These are phyloP conservation scores for Xylaria hypoxylon DNA, from an alignment of 2,329 filamentous ascomycete genomes.

Conservation along the genomic window DNA sequence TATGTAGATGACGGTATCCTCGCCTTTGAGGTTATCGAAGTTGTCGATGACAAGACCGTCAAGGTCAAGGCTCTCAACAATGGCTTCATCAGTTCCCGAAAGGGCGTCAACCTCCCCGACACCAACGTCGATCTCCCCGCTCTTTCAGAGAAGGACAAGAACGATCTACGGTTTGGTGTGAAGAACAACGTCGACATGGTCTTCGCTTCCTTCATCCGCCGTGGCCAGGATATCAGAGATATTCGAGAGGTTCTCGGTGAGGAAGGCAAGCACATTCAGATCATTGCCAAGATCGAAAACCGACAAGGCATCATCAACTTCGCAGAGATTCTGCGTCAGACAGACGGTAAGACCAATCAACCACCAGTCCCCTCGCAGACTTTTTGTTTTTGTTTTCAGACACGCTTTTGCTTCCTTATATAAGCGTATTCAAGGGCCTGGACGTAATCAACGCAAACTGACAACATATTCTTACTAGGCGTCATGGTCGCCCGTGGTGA, in stretches of 20 bases:
- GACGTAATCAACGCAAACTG: neutral
- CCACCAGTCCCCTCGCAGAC: neutral
- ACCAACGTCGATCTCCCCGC: slow-evolving; percentile 98
- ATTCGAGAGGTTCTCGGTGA: slow-evolving; percentile 93
- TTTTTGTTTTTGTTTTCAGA: too few species aligned
- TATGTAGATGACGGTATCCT: slow-evolving; percentile 99
- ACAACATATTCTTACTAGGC: neutral
- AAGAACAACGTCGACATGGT: slow-evolving; percentile 99
- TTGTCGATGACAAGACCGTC: slow-evolving; percentile 90
- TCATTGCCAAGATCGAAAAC: slow-evolving; percentile 99
- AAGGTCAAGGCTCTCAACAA: slow-evolving; percentile 93
- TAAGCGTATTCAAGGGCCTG: neutral
- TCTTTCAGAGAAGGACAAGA: slow-evolving; percentile 97
- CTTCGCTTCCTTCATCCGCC: slow-evolving; percentile 98
- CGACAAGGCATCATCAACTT: slow-evolving; percentile 99
- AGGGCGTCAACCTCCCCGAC: slow-evolving; percentile 99
- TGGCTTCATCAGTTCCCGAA: slow-evolving; percentile 97
- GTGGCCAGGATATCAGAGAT: slow-evolving; percentile 87
- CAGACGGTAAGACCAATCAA: slow-evolving; percentile 73
- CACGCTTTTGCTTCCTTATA: too few species aligned
- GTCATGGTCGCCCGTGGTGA: slow-evolving; percentile 99
- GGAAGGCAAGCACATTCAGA: slow-evolving; percentile 95
- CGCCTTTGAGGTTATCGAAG: slow-evolving; percentile 90
- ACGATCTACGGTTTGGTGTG: slow-evolving; percentile 92
- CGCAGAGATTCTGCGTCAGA: slow-evolving; percentile 93